Evolutionary conservation across 1,139 yeast genomes (phyloP), one percentile per base, ranked within the genome.

Genomic region (Yamadazyma diddensiae): DNA sequence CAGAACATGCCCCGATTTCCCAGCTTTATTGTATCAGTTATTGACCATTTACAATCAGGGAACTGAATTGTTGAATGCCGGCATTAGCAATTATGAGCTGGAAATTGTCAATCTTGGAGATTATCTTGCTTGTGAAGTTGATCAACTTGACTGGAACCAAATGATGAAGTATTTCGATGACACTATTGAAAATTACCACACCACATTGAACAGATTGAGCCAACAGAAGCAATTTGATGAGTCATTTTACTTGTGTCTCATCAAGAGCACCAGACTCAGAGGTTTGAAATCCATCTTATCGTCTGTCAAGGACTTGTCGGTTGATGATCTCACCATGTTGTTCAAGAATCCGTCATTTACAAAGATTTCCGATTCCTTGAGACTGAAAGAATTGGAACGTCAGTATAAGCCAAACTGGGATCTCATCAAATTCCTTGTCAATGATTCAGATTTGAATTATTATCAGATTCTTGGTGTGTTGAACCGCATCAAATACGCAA

Each of bases 201-300:
- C 11, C 17, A 15, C 5, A 4, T 14, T 27, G 23, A 12, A 7
- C 2, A 14, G 12, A 15, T 12, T 26, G 38, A 37, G 11, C 45
- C 47, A 22, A 34, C 44, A 5, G 35, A 7, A 11, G 6, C 5
- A 12, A 5, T 23, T 9, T 16, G 10, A 43, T 12, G 34, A 34
- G 8, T 35, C 36, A 12, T 57, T 52, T 34, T 55, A 57, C 33
- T 42, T 43, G 21, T 38, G 52, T 12, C 47, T 53, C 14, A 49
- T 61, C 31, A 58, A 56, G 29, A 47, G 52, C 13, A 52, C 53
- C 36, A 46, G 62, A 21, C 59, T 59, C 39, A 49, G 46, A 31
- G 42, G 43, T 11, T 49, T 61, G 39, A 49, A 45, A 28, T 25
- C 28, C 4, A 45, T 57, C 17, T 46, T 62, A 8, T 3, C 15